Base-by-base conservation (phyloP, 2,329 filamentous ascomycete species). In the Phyllosticta citriasiana region DNA sequence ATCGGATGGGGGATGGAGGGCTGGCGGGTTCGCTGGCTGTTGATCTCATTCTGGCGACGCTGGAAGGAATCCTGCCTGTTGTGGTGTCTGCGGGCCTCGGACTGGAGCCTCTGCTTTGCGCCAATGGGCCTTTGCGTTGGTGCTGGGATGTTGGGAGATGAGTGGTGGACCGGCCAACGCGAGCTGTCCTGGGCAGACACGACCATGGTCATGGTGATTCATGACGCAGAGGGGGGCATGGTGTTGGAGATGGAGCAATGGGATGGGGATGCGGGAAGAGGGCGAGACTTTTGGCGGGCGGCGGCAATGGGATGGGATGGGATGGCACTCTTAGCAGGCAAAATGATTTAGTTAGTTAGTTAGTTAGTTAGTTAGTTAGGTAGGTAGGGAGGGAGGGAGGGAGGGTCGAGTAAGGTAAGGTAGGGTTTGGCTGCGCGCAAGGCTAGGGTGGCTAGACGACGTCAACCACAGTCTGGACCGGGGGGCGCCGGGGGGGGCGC, bases 11-110 rank as follows among this genome's bases (percentile, higher is more conserved):
- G 68, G 67, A 63, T 73, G 67, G 69, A 72, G 27, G 65, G 63
- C 47, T 66, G 70, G 63, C 70, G 69, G 22, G 70, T 67, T 50
- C 69, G 65, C 52, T 73, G 69, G 64, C 74, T 72, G 55, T 66
- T 67, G 61, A 69, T 73, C 67, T 74, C 70, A 64, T 75, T 74
- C 2, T 71, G 62, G 63, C 69, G 68, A 63, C 70, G 71, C 60
- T 60, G 66, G 14, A 40, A 62, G 24, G 57, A 59, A 35, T 62
- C 58, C 56, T 59, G 60, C 52, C 53, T 55, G 55, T 59, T 55
- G 33, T 40, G 33, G 55, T 35, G 55, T 57, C 53, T 62, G 53
- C 52, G 55, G 56, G 53, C 24, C 51, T 61, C 59, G 55, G 9
- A 53, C 47, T 53, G 25, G 61, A 60, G 69, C 67, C 55, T 71